A percentile compares a stretch with the other conserved stretches of the same genome.
Evolutionary conservation across 2,329 filamentous ascomycete genomes (phyloP).

Genomic region (Aspergillus tamarii): DNA sequence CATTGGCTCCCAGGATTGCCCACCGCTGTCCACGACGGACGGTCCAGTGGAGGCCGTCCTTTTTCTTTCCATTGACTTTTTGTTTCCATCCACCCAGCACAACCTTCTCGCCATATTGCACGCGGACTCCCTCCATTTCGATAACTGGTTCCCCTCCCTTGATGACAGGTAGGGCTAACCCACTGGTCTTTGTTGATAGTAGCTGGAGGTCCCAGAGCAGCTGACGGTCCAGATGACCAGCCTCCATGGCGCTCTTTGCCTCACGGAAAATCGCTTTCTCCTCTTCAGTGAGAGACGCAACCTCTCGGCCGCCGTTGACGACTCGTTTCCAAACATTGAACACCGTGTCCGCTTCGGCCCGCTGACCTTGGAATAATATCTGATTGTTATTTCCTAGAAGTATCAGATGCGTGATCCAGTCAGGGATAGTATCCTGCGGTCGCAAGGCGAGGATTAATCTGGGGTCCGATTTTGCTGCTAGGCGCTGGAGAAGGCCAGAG

Average conservation of each 20-base stretch:
- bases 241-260: conserved; percentile 20
- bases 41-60: conserved; percentile 76
- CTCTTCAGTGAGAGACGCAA: background rate
- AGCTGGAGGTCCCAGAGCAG: conserved; percentile 30
- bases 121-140: conserved; percentile 82
- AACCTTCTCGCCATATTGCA: conserved; percentile 76
- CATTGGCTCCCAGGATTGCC: conserved; percentile 92
- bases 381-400: conserved; percentile 70
- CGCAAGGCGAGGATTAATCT: conserved; percentile 76
- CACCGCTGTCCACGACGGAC: conserved; percentile 83
- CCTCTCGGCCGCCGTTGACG: background rate
- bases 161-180: conserved; percentile 13
- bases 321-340: conserved; percentile 35
- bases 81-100: conserved; percentile 82
- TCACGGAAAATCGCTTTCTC: conserved; percentile 17
- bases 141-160: conserved; percentile 70
- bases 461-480: conserved; percentile 70
- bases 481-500: conserved; percentile 68
- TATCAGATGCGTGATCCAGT: conserved; percentile 86
- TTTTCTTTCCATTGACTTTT: conserved; percentile 51
- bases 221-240: conserved; percentile 28
- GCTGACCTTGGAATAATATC: conserved; percentile 67
- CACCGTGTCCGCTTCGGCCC: conserved; percentile 59
- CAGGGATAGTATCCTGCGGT: conserved; percentile 83
- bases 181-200: conserved; percentile 20